Base-by-base conservation (phyloP, 257 asterid species). In the Fraxinus quadrangulata region DNA sequence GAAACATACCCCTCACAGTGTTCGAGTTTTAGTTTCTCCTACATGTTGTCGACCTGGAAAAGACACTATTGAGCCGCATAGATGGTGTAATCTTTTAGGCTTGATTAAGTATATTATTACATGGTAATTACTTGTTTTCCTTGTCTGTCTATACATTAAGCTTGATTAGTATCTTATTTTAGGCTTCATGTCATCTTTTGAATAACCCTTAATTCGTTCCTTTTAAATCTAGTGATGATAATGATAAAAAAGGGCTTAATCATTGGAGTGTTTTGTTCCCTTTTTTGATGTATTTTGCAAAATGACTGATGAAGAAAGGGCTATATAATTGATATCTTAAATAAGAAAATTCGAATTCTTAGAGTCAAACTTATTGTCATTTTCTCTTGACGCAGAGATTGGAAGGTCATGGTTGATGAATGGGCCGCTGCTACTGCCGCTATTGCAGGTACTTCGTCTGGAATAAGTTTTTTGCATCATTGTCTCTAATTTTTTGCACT, bases 321-420 rank as follows among this genome's bases (percentile, higher is more conserved):
- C 2, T 56, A 14, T 16, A 26, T 67, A 19, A 68, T 73, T 72
- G 47, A 51, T 36, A 36, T 28, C 36, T 36, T 67, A 28, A 9
- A 30, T 17, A n/a, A n/a, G 70, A 34, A 37, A 69, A 17, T 71
- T 36, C 40, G 10, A 2, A 67, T 49, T 49, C 33, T 76, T 6
- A 54, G 6, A 31, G 69, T 61, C 37, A 8, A 49, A 70, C 67
- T 14, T 49, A 5, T 67, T 10, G 28, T 14, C 66, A n/a, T 45
- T 85, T 63, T 68, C 61, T 21, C 12, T 34, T 49, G 79, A 78
- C 78, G 80, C 87, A 93, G 96, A 77, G 85, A 85, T 70, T 93
- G 98, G 97, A 86, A 85, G 79, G 70, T 24, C 61, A 77, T 89
- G 92, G 92, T 88, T 26, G 91, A 93, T 39, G 89, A 79, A 31